Percentiles rank a stretch among this genome's conserved stretches.
phyloP scores from a whole-genome alignment of 345 rosid species.

The Kernera saxatilis region DNA sequence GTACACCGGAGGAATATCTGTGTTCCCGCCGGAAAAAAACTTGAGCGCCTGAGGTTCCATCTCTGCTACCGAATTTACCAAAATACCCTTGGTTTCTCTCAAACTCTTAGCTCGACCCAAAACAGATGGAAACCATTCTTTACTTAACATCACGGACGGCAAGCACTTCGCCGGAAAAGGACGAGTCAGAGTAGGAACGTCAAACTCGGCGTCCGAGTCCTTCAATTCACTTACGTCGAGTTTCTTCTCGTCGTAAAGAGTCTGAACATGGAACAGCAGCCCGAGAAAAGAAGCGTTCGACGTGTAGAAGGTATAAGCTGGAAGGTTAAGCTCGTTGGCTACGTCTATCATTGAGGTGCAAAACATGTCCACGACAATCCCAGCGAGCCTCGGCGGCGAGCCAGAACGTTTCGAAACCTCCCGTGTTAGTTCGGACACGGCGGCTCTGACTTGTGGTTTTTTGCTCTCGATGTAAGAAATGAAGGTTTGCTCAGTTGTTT shows the following conservation, averaged over 20 bases:
- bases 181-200: constrained; percentile 27
- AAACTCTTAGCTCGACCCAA: not conserved
- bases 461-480: constrained; percentile 22
- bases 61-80: constrained; percentile 40
- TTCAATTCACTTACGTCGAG: constrained; percentile 8
- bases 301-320: constrained; percentile 40
- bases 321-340: constrained; percentile 36
- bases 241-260: constrained; percentile 10
- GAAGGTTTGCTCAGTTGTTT: not conserved
- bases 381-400: constrained; percentile 26
- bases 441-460: constrained; percentile 31
- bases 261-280: constrained; percentile 19
- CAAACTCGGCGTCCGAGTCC: constrained; percentile 22
- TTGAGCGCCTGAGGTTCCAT: constrained; percentile 34
- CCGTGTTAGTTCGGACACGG: not conserved
- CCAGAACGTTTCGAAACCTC: not conserved
- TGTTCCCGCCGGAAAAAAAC: not conserved
- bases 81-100: constrained; percentile 33
- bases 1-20: constrained; percentile 20
- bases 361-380: constrained; percentile 49
- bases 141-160: not conserved
- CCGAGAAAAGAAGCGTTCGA: constrained; percentile 33
- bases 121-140: not conserved
- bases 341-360: constrained; percentile 42
- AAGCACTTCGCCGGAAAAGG: constrained; percentile 30